Conservation (phyloP, 148 eudicot genomes). For the Agrostemma githago region DNA sequence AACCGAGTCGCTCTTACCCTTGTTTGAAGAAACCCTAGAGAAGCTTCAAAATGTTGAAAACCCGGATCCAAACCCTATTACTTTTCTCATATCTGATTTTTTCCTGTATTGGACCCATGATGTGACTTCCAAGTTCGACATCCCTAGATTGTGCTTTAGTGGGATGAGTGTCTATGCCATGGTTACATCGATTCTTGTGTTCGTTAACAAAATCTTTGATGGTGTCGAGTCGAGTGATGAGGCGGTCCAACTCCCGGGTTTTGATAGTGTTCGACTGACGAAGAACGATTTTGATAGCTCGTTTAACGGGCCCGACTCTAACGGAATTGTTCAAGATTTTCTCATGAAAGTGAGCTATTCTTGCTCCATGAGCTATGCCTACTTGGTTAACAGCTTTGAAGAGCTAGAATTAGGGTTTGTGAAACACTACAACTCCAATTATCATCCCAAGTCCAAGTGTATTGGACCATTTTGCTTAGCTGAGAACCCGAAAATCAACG, state of each 20-base stretch:
- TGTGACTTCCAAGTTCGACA: slow-evolving; percentile 37
- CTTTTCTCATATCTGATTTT: slow-evolving; percentile 47
- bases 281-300: slow-evolving; percentile 40
- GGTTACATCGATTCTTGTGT: neutral
- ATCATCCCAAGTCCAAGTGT: slow-evolving; percentile 30
- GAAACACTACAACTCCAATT: slow-evolving; percentile 27
- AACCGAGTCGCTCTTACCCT: slow-evolving; percentile 37
- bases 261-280: slow-evolving; percentile 46
- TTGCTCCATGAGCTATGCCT: slow-evolving; percentile 30
- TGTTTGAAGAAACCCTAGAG: slow-evolving; percentile 35
- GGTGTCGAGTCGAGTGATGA: slow-evolving; percentile 35
- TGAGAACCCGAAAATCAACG: neutral
- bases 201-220: neutral
- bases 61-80: slow-evolving; percentile 20
- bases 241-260: slow-evolving; percentile 25
- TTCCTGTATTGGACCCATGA: slow-evolving; percentile 55
- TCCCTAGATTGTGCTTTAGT: slow-evolving; percentile 38
- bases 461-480: slow-evolving; percentile 62
- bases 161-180: slow-evolving; percentile 40
- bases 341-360: slow-evolving; percentile 15
- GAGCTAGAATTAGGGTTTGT: slow-evolving; percentile 42
- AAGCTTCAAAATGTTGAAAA: slow-evolving; percentile 29
- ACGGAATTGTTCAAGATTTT: slow-evolving; percentile 36
- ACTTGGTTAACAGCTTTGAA: slow-evolving; percentile 42
- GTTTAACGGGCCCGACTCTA: slow-evolving; percentile 29